phyloP scores from a whole-genome alignment of 805 yeast genomes.

The Zygotorulaspora chibaensis region DNA sequence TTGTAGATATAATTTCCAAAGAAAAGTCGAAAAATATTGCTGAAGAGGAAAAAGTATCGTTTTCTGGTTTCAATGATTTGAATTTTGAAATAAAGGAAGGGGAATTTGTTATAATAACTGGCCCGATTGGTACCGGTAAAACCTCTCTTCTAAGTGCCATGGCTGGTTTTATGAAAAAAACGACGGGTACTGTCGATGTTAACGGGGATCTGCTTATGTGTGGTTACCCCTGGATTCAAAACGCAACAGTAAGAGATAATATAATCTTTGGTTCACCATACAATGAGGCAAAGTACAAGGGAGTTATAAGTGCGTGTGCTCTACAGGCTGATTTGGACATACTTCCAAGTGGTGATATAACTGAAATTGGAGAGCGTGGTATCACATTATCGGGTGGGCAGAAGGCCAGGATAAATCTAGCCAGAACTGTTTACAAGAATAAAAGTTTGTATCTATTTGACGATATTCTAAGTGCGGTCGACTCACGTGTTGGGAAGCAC shows the following conservation, averaged over 20 bases:
- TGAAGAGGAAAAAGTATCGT: slow-evolving; percentile 29
- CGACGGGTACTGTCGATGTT: slow-evolving; percentile 47
- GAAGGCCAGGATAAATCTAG: slow-evolving; percentile 74
- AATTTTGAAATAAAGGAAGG: slow-evolving; percentile 53
- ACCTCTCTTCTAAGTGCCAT: slow-evolving; percentile 67
- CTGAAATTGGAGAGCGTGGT: slow-evolving; percentile 84
- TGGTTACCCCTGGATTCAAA: slow-evolving; percentile 81
- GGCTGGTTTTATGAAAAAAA: slow-evolving; percentile 63
- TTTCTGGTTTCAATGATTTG: slow-evolving; percentile 45
- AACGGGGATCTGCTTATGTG: slow-evolving; percentile 52
- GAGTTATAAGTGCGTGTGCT: slow-evolving; percentile 62
- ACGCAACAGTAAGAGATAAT: slow-evolving; percentile 71
- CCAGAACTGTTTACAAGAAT: slow-evolving; percentile 71
- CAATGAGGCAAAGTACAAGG: slow-evolving; percentile 48
- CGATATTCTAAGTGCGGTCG: slow-evolving; percentile 82
- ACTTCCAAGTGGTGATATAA: slow-evolving; percentile 68
- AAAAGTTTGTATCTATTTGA: slow-evolving; percentile 67
- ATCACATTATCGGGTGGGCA: slow-evolving; percentile 87
- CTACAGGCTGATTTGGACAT: slow-evolving; percentile 59
- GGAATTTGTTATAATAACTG: slow-evolving; percentile 58
- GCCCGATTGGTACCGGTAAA: slow-evolving; percentile 80
- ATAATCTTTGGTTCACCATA: slow-evolving; percentile 61
- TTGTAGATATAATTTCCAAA: slow-evolving; percentile 22
- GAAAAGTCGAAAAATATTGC: slow-evolving; percentile 8
- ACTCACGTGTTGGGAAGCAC: slow-evolving; percentile 80